Evolutionary conservation across 305 asterid species (phyloP), one percentile per base, ranked within the genome.

Genomic region (Andrographis paniculata): DNA sequence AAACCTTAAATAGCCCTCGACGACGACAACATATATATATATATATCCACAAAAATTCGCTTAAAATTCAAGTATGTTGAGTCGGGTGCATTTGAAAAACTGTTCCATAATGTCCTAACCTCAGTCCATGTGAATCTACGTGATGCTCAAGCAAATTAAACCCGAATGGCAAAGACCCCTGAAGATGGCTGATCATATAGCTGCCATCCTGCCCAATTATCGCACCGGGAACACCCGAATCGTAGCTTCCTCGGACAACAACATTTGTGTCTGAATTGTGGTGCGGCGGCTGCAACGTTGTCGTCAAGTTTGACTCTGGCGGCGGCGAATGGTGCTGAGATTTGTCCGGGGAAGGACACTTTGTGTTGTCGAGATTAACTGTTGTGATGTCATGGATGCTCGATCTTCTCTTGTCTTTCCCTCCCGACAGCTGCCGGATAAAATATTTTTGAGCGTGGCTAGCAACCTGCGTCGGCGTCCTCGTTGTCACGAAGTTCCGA

Each of bases 381-480:
- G 82, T 84, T 0, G 95, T 88, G 46, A 88, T 77, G 43, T 88
- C 97, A 23, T 88, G 97, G 54, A 88, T 88, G 67, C 95, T 88
- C 31, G 95, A 81, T 65, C 97, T 73, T 60, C 94, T 65, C 70
- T 79, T 84, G 44, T 88, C 97, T 33, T 88, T 88, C 50, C 89
- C 94, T 0, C 89, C 85, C 0, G 94, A 74, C 22, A 71, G 78
- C 63, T 88, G 97, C 50, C 97, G 60, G 61, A 77, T 84, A 33
- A 79, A 88, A 47, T 88, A 88, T 70, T 88, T 88, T 51, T 88
- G 95, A 40, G 97, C 95, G 53, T 87, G n/a, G n/a, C n/a, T n/a
- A n/a, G n/a, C n/a, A n/a, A n/a, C n/a, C n/a, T n/a, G n/a, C n/a
- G 95, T 87, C 20, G 95, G 94, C 3, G 97, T 81, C 62, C 97